A percentile compares a stretch with the other conserved stretches of the same genome.
Conservation (phyloP, 148 eudicot genomes). For the Beta vulgaris region DNA sequence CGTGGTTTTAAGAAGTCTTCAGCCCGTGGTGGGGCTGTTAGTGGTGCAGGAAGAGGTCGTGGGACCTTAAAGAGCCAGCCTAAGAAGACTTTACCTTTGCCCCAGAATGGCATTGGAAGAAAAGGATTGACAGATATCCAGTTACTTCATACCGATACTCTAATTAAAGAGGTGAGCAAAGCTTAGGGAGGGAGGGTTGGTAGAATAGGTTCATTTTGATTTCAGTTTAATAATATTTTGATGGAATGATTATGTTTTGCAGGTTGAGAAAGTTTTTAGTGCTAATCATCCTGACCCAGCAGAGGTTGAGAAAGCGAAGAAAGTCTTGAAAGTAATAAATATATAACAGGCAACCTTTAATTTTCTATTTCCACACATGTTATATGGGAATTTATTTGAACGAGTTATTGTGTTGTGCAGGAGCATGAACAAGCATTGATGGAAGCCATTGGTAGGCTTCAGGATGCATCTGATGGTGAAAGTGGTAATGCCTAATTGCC, state of each 20-base stretch:
- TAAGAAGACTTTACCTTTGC: constrained; percentile 37
- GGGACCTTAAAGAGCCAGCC: constrained; percentile 44
- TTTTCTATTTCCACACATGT: not conserved
- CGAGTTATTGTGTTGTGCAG: constrained; percentile 38
- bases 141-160: constrained; percentile 59
- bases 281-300: constrained; percentile 55
- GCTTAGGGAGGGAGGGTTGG: not conserved
- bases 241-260: constrained; percentile 26
- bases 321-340: constrained; percentile 60
- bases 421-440: constrained; percentile 78
- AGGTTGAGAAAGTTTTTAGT: constrained; percentile 65
- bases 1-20: constrained; percentile 45
- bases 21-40: constrained; percentile 40
- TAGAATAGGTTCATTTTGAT: not conserved
- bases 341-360: constrained; percentile 8
- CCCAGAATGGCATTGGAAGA: constrained; percentile 54
- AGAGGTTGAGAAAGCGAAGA: constrained; percentile 78
- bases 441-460: constrained; percentile 77
- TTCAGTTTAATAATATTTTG: constrained; percentile 7
- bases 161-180: constrained; percentile 58
- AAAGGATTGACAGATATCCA: constrained; percentile 56
- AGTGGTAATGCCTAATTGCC: constrained; percentile 60
- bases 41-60: constrained; percentile 53
- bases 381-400: not conserved
- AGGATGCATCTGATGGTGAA: constrained; percentile 78